Conservation (phyloP, 495 filamentous ascomycete species). For the Daldinia grandis region DNA sequence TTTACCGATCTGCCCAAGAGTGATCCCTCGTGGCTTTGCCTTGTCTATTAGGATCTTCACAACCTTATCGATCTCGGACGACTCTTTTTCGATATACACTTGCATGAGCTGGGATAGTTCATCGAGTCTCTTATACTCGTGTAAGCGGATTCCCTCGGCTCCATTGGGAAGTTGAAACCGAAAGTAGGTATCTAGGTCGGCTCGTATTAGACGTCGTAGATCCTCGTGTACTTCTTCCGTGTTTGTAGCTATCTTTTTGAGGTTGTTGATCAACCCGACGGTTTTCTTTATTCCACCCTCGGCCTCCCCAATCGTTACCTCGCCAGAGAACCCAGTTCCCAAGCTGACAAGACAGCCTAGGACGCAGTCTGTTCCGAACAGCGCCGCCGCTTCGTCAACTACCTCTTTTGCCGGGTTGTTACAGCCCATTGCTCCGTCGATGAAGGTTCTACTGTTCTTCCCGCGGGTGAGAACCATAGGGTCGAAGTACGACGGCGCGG, state of each 20-base stretch:
- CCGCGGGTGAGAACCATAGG: slow-evolving; percentile 27
- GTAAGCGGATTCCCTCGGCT: background rate
- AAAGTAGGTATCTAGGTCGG: slow-evolving; percentile 5
- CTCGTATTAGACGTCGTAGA: background rate
- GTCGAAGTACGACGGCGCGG: slow-evolving; percentile 43
- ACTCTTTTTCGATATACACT: background rate
- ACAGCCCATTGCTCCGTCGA: slow-evolving; percentile 44
- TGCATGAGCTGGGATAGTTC: slow-evolving; percentile 3
- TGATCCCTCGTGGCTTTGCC: background rate
- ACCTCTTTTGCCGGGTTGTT: slow-evolving; percentile 41
- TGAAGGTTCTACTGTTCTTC: slow-evolving; percentile 6
- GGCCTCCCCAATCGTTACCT: slow-evolving; percentile 4
- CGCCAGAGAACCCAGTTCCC: slow-evolving; percentile 9
- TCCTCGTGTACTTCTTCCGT: slow-evolving; percentile 5
- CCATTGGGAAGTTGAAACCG: background rate
- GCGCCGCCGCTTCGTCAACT: slow-evolving; percentile 27
- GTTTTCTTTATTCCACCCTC: background rate
- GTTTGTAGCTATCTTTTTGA: slow-evolving; percentile 10
- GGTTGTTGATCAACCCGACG: background rate
- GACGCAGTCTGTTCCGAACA: slow-evolving; percentile 14
- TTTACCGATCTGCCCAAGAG: slow-evolving; percentile 4
- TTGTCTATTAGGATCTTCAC: background rate
- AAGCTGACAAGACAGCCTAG: slow-evolving; percentile 14
- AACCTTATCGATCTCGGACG: slow-evolving; percentile 5
- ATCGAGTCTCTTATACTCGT: slow-evolving; percentile 6